Evolutionary conservation across 208 protist genomes (phyloP).

Genomic region (Wallacemonas sp.): DNA sequence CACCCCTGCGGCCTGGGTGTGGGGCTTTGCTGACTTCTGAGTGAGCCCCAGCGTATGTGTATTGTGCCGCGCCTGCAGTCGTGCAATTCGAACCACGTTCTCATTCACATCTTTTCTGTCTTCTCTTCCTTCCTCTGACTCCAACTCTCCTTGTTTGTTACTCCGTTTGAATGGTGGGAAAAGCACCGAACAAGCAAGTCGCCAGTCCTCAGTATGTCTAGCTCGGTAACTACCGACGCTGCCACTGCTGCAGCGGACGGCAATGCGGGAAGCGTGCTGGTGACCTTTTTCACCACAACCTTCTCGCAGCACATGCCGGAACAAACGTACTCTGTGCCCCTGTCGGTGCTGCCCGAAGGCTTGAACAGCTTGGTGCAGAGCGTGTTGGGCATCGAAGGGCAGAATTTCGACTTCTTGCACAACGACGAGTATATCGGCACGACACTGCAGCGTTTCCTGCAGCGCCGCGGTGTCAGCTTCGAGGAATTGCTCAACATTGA

Average conservation of each 20-base stretch:
- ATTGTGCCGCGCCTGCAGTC: no score
- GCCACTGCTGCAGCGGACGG: slow-evolving; percentile 5
- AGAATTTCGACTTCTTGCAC: slow-evolving; percentile 76
- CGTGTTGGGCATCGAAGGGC: slow-evolving; percentile 43
- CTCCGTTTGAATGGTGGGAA: background rate
- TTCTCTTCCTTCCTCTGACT: background rate
- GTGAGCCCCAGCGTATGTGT: no score
- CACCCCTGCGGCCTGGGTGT: no score
- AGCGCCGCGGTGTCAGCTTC: slow-evolving; percentile 58
- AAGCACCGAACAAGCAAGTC: no score
- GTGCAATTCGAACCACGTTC: no score
- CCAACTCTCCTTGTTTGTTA: background rate
- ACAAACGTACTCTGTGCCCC: slow-evolving; percentile 69
- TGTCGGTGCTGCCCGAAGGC: slow-evolving; percentile 62
- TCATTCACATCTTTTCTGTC: background rate
- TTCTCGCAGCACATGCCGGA: slow-evolving; percentile 71
- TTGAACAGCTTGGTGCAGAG: slow-evolving; percentile 68
- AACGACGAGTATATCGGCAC: slow-evolving; percentile 82
- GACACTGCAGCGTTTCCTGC: slow-evolving; percentile 71
- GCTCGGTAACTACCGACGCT: no score
- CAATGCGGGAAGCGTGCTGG: slow-evolving; percentile 49
- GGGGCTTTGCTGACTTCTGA: no score
- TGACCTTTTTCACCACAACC: slow-evolving; percentile 80
- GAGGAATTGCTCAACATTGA: slow-evolving; percentile 84
- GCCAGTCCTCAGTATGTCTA: no score